These are phyloP conservation scores for Cubamyces lactineus DNA, from an alignment of 768 basidiomycete species.

Conservation along the genomic window DNA sequence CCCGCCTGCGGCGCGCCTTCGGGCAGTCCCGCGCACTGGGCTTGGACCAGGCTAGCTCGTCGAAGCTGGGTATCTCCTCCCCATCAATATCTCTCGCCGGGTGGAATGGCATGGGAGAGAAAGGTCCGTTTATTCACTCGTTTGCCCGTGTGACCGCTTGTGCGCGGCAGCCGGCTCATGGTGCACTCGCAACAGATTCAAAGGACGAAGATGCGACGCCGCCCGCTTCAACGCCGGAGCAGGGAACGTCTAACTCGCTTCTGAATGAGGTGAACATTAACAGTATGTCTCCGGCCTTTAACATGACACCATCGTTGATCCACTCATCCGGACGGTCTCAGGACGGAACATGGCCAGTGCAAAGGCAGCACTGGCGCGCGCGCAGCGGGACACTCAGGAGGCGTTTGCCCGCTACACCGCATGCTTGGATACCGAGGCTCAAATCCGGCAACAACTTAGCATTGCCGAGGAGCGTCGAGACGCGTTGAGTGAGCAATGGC, in stretches of 20 bases:
- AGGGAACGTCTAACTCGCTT: slow-evolving; percentile 19
- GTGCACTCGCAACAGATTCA: neutral
- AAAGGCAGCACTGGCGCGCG: slow-evolving; percentile 59
- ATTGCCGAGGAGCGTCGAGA: slow-evolving; percentile 73
- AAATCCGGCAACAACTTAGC: slow-evolving; percentile 64
- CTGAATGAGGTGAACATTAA: slow-evolving; percentile 31
- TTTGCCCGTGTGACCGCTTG: neutral
- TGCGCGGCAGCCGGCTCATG: neutral
- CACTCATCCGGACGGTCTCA: slow-evolving; percentile 33
- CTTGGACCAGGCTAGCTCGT: slow-evolving; percentile 20
- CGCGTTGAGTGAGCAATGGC: slow-evolving; percentile 47
- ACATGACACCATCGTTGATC: neutral
- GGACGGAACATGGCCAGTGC: slow-evolving; percentile 66
- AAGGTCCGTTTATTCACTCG: slow-evolving; percentile 16
- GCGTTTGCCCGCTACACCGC: slow-evolving; percentile 70
- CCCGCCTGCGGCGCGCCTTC: slow-evolving; percentile 63
- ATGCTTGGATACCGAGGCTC: slow-evolving; percentile 67
- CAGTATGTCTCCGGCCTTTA: slow-evolving; percentile 45
- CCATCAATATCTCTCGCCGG: slow-evolving; percentile 27
- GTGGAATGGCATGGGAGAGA: slow-evolving; percentile 23
- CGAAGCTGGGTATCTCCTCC: slow-evolving; percentile 27
- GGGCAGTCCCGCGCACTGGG: slow-evolving; percentile 25
- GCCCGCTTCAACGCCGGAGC: slow-evolving; percentile 11
- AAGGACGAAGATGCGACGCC: slow-evolving; percentile 18
- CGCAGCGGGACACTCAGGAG: slow-evolving; percentile 74